phyloP scores from a whole-genome alignment of 768 basidiomycete species.

The Termitomyces sp. region DNA sequence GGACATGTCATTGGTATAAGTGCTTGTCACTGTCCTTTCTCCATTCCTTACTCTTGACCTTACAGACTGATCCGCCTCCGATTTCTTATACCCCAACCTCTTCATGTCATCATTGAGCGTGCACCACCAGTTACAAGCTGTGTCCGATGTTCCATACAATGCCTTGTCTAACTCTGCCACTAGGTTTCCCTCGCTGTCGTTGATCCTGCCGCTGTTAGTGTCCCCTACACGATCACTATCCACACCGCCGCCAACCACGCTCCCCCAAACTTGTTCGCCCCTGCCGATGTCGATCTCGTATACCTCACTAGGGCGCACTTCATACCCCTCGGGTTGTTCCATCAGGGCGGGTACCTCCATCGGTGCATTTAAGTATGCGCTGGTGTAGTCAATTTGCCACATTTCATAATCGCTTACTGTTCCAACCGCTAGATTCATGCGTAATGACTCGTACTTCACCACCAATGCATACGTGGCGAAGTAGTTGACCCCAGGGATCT shows the following conservation, averaged over 20 bases:
- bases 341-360: neutral
- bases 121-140: too few relatives aligned
- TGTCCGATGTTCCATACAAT: too few relatives aligned
- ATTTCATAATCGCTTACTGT: neutral
- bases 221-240: too few relatives aligned
- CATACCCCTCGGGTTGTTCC: neutral
- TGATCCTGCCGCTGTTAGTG: too few relatives aligned
- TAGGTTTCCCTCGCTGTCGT: neutral
- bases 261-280: too few relatives aligned
- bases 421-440: neutral
- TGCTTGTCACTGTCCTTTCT: too few relatives aligned
- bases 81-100: neutral
- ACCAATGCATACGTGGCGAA: too few relatives aligned
- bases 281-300: too few relatives aligned
- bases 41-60: neutral
- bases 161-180: neutral
- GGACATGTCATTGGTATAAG: too few relatives aligned
- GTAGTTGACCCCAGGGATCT: too few relatives aligned
- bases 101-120: neutral
- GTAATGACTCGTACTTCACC: neutral
- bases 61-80: neutral
- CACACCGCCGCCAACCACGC: neutral
- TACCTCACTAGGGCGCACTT: neutral
- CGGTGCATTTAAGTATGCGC: too few relatives aligned
- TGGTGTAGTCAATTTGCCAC: too few relatives aligned